Conservation (phyloP, 2,329 filamentous ascomycete genomes). For the Venturia effusa region DNA sequence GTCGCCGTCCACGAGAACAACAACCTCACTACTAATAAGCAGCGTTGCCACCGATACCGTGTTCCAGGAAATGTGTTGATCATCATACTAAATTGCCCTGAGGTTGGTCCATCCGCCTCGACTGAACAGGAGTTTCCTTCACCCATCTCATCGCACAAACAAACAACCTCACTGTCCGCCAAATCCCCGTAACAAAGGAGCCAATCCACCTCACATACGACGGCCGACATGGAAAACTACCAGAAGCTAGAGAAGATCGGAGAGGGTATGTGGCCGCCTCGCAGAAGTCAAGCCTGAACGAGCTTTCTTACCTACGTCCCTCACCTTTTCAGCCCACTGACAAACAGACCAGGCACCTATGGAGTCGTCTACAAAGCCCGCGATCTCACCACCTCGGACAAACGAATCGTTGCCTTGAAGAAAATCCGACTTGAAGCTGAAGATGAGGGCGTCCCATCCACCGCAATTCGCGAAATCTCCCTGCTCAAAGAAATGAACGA, state of each 20-base stretch:
- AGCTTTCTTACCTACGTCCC: not conserved
- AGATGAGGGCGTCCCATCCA: slow-evolving; percentile 87
- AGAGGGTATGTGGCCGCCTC: slow-evolving; percentile 52
- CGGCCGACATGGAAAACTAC: slow-evolving; percentile 71
- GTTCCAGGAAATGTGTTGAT: slow-evolving; percentile 3
- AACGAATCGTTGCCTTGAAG: slow-evolving; percentile 81
- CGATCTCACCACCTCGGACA: slow-evolving; percentile 66
- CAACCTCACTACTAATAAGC: not conserved
- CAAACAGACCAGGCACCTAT: slow-evolving; percentile 60
- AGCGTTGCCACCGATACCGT: not conserved
- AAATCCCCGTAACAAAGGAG: not conserved
- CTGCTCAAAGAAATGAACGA: slow-evolving; percentile 91
- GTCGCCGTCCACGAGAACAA: not conserved
- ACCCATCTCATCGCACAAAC: not conserved
- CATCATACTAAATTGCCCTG: not conserved
- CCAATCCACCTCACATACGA: not conserved
- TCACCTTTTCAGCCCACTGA: not conserved
- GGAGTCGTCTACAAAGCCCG: slow-evolving; percentile 92
- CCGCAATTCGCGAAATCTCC: slow-evolving; percentile 88
- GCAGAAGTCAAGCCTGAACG: not conserved
- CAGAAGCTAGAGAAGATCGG: slow-evolving; percentile 95
- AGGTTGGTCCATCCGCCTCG: not conserved
- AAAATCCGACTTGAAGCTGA: slow-evolving; percentile 93
- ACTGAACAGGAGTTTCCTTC: not conserved
- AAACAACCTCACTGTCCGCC: not conserved